These are phyloP conservation scores for Gnomoniopsis smithogilvyi DNA, from an alignment of 2,329 filamentous ascomycete genomes.

Conservation along the genomic window DNA sequence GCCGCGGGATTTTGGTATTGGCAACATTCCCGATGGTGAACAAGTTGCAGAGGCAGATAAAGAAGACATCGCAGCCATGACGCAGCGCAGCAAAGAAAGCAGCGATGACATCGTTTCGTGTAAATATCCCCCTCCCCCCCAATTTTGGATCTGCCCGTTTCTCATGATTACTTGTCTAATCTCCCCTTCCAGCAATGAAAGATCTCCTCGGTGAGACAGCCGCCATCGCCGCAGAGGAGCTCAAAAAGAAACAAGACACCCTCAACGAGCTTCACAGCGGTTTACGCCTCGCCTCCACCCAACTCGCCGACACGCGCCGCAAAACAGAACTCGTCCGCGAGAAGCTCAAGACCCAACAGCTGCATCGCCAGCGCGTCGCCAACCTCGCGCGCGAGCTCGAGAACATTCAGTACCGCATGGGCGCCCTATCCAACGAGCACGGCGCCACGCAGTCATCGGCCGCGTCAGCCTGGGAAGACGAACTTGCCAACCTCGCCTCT, in stretches of 20 bases:
- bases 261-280: constrained; percentile 80
- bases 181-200: constrained; percentile 64
- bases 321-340: constrained; percentile 68
- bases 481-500: constrained; percentile 44
- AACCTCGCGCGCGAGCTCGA: constrained; percentile 76
- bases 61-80: constrained; percentile 40
- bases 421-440: constrained; percentile 42
- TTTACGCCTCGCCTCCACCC: constrained; percentile 75
- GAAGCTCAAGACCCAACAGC: constrained; percentile 60
- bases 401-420: constrained; percentile 59
- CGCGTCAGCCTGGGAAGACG: constrained; percentile 51
- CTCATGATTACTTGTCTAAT: not conserved
- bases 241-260: constrained; percentile 77
- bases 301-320: constrained; percentile 74
- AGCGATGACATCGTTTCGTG: constrained; percentile 77
- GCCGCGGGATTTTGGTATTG: constrained; percentile 92
- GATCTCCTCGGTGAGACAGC: constrained; percentile 78
- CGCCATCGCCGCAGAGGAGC: constrained; percentile 73
- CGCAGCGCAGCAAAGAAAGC: constrained; percentile 63
- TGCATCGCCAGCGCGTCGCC: constrained; percentile 67
- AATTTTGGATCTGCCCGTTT: not conserved
- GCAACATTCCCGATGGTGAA: constrained; percentile 63
- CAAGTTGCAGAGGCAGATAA: constrained; percentile 36
- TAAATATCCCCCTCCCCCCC: constrained; percentile 43
- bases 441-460: constrained; percentile 42